These are phyloP conservation scores for Phytophthora europaea DNA, from an alignment of 352 stramenopile species.

Conservation along the genomic window DNA sequence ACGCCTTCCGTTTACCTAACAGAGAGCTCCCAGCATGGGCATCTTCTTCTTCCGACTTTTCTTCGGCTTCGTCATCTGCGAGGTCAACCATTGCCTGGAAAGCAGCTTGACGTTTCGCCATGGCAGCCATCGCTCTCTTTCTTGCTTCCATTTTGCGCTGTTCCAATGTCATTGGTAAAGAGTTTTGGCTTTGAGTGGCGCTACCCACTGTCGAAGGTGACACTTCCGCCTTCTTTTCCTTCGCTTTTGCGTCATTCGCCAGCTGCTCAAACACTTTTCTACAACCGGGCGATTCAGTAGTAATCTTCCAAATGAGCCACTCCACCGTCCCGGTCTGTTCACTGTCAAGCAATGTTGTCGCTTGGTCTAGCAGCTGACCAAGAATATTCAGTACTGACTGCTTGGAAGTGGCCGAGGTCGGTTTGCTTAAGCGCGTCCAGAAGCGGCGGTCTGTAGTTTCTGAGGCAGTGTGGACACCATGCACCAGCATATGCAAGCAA, in stretches of 20 bases:
- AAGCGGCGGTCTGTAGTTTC: slow-evolving; percentile 42
- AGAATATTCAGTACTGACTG: slow-evolving; percentile 70
- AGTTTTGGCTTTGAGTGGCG: slow-evolving; percentile 8
- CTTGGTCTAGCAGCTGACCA: slow-evolving; percentile 56
- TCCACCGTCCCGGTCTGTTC: slow-evolving; percentile 81
- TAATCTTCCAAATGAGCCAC: slow-evolving; percentile 80
- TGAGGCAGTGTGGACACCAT: slow-evolving; percentile 76
- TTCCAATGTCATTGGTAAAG: slow-evolving; percentile 62
- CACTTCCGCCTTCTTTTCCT: slow-evolving; percentile 28
- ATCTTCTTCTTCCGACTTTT: slow-evolving; percentile 37
- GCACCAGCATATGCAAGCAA: slow-evolving; percentile 81
- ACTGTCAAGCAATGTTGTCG: slow-evolving; percentile 63
- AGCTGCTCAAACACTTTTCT: slow-evolving; percentile 47
- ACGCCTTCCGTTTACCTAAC: slow-evolving; percentile 64
- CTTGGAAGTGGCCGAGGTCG: slow-evolving; percentile 42
- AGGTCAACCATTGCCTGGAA: slow-evolving; percentile 89
- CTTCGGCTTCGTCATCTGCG: slow-evolving; percentile 51
- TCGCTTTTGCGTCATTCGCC: slow-evolving; percentile 42
- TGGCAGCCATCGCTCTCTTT: slow-evolving; percentile 79
- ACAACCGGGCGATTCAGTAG: slow-evolving; percentile 53
- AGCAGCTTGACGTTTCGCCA: slow-evolving; percentile 84
- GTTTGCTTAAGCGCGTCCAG: slow-evolving; percentile 59
- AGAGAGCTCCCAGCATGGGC: slow-evolving; percentile 25
- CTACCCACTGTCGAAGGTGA: slow-evolving; percentile 7
- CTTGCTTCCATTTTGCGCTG: slow-evolving; percentile 83